Evolutionary conservation across 192 early-diverging fungal species (phyloP), one percentile per base, ranked within the genome.

Genomic region (Gigaspora rosea): DNA sequence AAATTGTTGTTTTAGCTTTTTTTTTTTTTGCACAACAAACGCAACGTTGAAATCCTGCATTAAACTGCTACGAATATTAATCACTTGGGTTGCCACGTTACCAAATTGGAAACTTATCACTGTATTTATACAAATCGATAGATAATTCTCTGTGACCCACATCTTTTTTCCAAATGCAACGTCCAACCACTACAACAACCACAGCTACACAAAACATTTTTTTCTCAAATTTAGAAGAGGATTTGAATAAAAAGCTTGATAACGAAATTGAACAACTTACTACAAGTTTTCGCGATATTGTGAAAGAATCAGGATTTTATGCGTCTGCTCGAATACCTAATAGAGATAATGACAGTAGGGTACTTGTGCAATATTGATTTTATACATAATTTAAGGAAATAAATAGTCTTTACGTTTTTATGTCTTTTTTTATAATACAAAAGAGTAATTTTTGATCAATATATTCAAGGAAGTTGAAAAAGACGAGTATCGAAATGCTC

Each of bases 401-500:
- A 35, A 56, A 27, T 10, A 52, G 20, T 36, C 4, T 15, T 72
- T 4, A 20, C n/a, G n/a, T n/a, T n/a, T n/a, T n/a, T n/a, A 32
- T 72, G 15, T 57, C 3, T 51, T 15, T 32, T 46, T 50, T 71
- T 72, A 49, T 12, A 15, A 46, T 67, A 48, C 8, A 36, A 33
- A 63, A 58, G 18, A 11, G 41, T 10, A 7, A 51, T 15, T 32
- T 51, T 4, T 51, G 9, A 50, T 52, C n/a, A 5, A 7, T 56
- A 32, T 63, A 41, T 8, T 63, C 32, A 33, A 76, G 75, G 8
- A 11, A n/a, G 65, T 76, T 63, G 75, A 66, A 54, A 76, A 76
- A 67, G 75, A 76, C n/a, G 66, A 76, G 54, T 76, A 63, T 47
- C 22, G 64, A 52, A 76, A 61, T 51, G 47, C 75, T 20, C 41